Conservation (phyloP, 2,329 filamentous ascomycete species). For the Arthrocladium fulminans region DNA sequence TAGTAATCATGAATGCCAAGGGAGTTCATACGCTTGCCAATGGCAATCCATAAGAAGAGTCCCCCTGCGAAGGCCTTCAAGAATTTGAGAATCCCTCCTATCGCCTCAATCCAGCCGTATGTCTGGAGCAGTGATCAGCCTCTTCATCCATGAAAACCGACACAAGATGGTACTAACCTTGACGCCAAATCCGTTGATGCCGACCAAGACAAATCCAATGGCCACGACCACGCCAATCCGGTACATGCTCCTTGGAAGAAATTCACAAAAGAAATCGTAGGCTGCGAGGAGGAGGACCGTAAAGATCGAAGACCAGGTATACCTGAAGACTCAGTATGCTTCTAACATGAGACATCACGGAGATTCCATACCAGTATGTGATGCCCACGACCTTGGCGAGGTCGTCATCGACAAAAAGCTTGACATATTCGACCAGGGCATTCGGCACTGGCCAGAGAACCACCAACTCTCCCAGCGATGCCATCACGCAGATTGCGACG, state of each 20-base stretch:
- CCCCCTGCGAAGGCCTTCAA: slow-evolving; percentile 17
- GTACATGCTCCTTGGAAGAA: slow-evolving; percentile 9
- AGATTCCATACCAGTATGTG: slow-evolving; percentile 27
- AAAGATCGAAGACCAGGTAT: slow-evolving; percentile 27
- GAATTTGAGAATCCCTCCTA: slow-evolving; percentile 22
- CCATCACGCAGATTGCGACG: slow-evolving; percentile 30
- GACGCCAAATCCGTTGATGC: not conserved
- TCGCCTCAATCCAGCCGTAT: slow-evolving; percentile 22
- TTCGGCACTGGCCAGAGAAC: slow-evolving; percentile 32
- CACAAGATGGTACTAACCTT: slow-evolving; percentile 1
- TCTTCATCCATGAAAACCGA: not conserved
- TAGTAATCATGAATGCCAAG: slow-evolving; percentile 6
- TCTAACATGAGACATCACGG: not conserved
- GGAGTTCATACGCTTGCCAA: slow-evolving; percentile 18
- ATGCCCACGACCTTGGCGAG: slow-evolving; percentile 29
- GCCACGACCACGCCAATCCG: not conserved
- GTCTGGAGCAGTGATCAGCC: slow-evolving; percentile 8
- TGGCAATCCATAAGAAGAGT: slow-evolving; percentile 20
- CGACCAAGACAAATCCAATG: not conserved
- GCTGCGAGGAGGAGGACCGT: slow-evolving; percentile 25
- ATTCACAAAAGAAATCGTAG: slow-evolving; percentile 20
- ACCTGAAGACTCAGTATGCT: slow-evolving; percentile 13
- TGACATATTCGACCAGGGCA: slow-evolving; percentile 29
- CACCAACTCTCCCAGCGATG: slow-evolving; percentile 33
- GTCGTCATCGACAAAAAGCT: slow-evolving; percentile 31